Evolutionary conservation across 768 basidiomycete genomes (phyloP), one percentile per base, ranked within the genome.

Genomic region (Termitomyces sp.): DNA sequence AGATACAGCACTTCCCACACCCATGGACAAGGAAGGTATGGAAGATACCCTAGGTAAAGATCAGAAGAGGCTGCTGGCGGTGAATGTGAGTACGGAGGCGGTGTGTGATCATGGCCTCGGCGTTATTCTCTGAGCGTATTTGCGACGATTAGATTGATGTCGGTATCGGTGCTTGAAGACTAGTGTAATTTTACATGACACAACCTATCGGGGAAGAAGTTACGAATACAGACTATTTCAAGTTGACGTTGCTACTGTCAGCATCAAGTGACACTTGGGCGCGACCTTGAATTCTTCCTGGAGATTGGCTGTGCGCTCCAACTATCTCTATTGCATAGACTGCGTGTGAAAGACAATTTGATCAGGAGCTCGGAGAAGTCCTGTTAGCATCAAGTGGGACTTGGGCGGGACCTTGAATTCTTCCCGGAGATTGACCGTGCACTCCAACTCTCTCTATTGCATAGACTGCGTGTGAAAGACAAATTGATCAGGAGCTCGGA

Each of bases 1-100:
- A 2, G 67, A 61, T 36, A 70, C 69, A 28, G 68, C 65, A 20
- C 66, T 71, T 9, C 66, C 66, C 10, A 73, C 72, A 2, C 73
- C 72, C 32, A 58, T 66, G 2, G 72, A 73, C 43, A 66, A 44
- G 11, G 43, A 57, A 51, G 60, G 47, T 38, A 20, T 58, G 44
- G 47, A 44, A 1, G 60, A 60, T 16, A 44, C 22, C 5, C 16
- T 57, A 11, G 57, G 41, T n/a, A 61, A 52, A 57, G 62, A 64
- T 7, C 54, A 48, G 41, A 55, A 61, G n/a, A 45, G 56, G 52
- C 48, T 58, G 56, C 35, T 60, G 26, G 54, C 26, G 33, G 28
- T 62, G 22, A 66, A 58, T 48, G 38, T 54, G 14, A 65, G 63
- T 33, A 53, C 66, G 20, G 64, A 67, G 41, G 64, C 62, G 32